Conservation (phyloP, 345 rosid species). For the Erysimum cheiranthoides region DNA sequence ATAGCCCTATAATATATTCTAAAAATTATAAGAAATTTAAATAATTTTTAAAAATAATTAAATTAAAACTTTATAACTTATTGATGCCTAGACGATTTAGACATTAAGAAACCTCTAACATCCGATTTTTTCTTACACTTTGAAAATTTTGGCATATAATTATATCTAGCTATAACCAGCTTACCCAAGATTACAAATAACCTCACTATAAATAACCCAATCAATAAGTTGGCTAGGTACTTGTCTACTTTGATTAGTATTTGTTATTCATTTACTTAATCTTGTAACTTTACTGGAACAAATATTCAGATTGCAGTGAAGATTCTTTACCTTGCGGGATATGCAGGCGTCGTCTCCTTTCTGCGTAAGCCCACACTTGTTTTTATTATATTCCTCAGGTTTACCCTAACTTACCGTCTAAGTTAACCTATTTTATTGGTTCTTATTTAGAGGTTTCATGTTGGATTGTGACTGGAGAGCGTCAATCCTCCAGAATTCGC, state of each 20-base stretch:
- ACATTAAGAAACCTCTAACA: too few species aligned
- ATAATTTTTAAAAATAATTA: neutral
- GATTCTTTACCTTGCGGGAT: constrained; percentile 25
- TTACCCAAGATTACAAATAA: too few species aligned
- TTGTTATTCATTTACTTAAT: neutral
- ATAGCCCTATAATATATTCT: too few species aligned
- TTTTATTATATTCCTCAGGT: neutral
- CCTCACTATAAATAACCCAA: too few species aligned
- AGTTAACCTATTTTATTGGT: neutral
- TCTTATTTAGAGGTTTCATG: constrained; percentile 28
- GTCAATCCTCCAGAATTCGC: constrained; percentile 31
- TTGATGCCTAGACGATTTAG: too few species aligned
- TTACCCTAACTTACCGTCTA: neutral
- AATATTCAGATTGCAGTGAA: constrained; percentile 18
- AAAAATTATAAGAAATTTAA: neutral
- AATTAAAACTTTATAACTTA: too few species aligned
- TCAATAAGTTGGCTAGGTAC: too few species aligned
- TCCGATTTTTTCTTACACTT: too few species aligned
- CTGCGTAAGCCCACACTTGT: constrained; percentile 10
- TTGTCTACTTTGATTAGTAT: neutral
- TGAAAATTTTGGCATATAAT: too few species aligned
- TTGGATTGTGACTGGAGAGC: constrained; percentile 26
- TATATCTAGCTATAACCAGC: too few species aligned
- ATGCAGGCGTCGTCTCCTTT: constrained; percentile 16
- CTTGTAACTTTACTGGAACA: neutral